Evolutionary conservation across 2,329 filamentous ascomycete genomes (phyloP), one percentile per base, ranked within the genome.

Genomic region (Calonectria pseudoturangicola): DNA sequence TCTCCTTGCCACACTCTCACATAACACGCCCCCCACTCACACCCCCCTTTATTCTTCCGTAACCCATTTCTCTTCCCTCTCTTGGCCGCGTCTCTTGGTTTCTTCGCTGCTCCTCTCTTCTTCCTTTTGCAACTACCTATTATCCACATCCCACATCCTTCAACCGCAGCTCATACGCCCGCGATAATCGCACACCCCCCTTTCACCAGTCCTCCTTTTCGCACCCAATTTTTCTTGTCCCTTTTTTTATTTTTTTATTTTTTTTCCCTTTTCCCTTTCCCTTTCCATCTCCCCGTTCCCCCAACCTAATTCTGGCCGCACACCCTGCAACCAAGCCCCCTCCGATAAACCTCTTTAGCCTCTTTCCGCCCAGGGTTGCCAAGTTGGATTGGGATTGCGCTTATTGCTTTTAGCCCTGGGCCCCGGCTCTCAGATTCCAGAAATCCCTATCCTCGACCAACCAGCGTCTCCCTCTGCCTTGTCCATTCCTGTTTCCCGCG

Each of bases 391-490:
- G 56, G 64, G 48, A 56, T 45, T 73, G 76, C 74, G 76, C 76
- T 79, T 77, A 62, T 77, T 77, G 70, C 66, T 70, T 77, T 76
- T 76, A 78, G 75, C 73, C 77, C 74, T 78, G 68, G 62, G 48
- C 62, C 70, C 67, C 54, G 51, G 47, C 76, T 70, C 76, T 64
- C 75, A 79, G 77, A 79, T 79, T 79, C 77, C 78, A 77, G 75
- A 79, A 73, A 58, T 76, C 70, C 74, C 76, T 73, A 79, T 79
- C 63, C 70, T 80, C 72, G 74, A 72, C 78, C 78, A 80, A 79
- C 78, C 78, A 80, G 78, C 74, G 67, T 78, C 51, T 76, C 62
- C 58, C 56, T 73, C 75, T 70, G 72, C 64, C 66, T 65, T 76
- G 68, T 76, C 70, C 77, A 80, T 79, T 80, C 78, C 78, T 79